Evolutionary conservation across 495 filamentous ascomycete species (phyloP).

Genomic region (Pyronema domesticum): DNA sequence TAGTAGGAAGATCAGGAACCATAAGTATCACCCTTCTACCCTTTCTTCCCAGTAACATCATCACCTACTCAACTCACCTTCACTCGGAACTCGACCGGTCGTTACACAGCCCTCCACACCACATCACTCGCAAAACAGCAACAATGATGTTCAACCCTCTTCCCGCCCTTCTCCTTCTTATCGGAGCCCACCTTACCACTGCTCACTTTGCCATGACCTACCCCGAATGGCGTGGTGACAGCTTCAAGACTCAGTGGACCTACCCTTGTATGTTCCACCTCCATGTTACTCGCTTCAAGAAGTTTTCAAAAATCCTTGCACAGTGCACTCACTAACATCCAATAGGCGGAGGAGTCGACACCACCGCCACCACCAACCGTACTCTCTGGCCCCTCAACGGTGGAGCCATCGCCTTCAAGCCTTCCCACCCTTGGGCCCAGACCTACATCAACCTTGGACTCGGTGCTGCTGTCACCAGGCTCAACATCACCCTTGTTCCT

Average conservation of each 20-base stretch:
- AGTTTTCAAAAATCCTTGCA: background rate
- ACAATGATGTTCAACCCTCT: background rate
- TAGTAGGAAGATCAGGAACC: too few species aligned
- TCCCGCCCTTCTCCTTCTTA: background rate
- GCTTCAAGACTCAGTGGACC: constrained; percentile 36
- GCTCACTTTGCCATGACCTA: constrained; percentile 43
- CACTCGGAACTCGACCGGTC: too few species aligned
- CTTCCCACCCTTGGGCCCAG: constrained; percentile 39
- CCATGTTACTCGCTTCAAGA: too few species aligned
- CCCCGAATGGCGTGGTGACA: constrained; percentile 39
- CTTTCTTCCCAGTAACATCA: too few species aligned
- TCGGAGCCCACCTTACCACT: constrained; percentile 29
- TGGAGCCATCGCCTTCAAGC: constrained; percentile 35
- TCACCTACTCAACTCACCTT: too few species aligned
- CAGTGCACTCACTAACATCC: constrained; percentile 6
- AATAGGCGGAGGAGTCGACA: constrained; percentile 36
- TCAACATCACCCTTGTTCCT: constrained; percentile 41
- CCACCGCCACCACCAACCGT: constrained; percentile 32
- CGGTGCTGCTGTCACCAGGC: constrained; percentile 36
- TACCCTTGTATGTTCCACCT: constrained; percentile 36
- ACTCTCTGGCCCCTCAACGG: constrained; percentile 43
- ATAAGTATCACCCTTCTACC: too few species aligned
- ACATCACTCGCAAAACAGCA: background rate
- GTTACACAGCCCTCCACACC: too few species aligned
- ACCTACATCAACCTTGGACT: constrained; percentile 47